Conservation (phyloP, 768 basidiomycete genomes). For the Suillus weaverae region DNA sequence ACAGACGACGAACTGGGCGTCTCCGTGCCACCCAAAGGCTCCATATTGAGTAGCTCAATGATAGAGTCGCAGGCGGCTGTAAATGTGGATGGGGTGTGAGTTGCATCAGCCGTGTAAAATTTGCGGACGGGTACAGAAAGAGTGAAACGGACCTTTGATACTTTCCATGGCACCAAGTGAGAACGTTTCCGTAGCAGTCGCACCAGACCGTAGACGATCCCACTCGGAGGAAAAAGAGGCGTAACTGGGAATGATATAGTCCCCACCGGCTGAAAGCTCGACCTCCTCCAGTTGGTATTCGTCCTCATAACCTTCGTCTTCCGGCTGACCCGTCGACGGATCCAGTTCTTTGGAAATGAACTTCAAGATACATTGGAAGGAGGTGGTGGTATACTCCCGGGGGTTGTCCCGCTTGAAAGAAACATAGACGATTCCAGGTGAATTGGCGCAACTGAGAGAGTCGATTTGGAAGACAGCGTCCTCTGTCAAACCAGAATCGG, state of each 20-base stretch:
- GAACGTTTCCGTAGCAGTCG: constrained; percentile 89
- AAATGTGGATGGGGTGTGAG: constrained; percentile 13
- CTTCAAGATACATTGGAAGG: constrained; percentile 89
- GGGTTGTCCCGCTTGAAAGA: constrained; percentile 87
- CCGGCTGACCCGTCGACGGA: constrained; percentile 91
- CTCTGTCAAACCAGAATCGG: constrained; percentile 77
- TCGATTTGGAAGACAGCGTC: constrained; percentile 92
- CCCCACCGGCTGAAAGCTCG: constrained; percentile 87
- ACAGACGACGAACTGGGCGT: constrained; percentile 78
- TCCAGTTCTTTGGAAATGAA: constrained; percentile 98
- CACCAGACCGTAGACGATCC: constrained; percentile 83
- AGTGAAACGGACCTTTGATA: constrained; percentile 73
- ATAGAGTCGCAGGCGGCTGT: constrained; percentile 95
- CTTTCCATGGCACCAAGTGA: constrained; percentile 89
- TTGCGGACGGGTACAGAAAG: neutral
- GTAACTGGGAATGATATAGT: constrained; percentile 96
- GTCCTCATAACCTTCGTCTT: constrained; percentile 98
- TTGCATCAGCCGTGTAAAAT: constrained; percentile 13
- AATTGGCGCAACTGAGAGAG: constrained; percentile 63
- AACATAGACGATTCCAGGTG: constrained; percentile 88
- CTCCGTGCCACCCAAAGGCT: constrained; percentile 91
- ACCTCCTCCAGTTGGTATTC: constrained; percentile 98
- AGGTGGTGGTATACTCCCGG: constrained; percentile 73
- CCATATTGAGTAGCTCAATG: constrained; percentile 96
- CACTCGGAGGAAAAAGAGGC: constrained; percentile 91